Base-by-base conservation (phyloP, 148 eudicot genomes). In the Camellia japonica region DNA sequence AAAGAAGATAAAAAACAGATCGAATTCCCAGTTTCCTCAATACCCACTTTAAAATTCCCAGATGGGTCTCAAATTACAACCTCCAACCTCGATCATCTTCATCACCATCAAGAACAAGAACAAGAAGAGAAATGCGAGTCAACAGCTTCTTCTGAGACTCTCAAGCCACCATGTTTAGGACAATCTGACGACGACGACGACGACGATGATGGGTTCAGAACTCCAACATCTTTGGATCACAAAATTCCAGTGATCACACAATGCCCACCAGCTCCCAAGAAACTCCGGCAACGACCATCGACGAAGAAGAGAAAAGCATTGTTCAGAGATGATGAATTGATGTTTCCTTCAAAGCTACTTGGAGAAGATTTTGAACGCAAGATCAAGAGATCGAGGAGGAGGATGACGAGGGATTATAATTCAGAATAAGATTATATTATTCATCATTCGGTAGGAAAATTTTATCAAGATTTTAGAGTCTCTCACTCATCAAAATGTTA, bases 251-350 rank as follows among this genome's bases (percentile, higher is more conserved):
- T 64, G 68, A 38, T 54, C 79, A 62, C 68, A 19, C 80, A 80
- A 3, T 91, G 94, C 74, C 94, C 94, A 5, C 89, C 87, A 13
- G 85, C 92, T 0, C 94, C 94, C 0, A 68, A 59, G 60, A 81
- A 82, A 72, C 67, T 78, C 52, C 77, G 81, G 58, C 51, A 60
- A 4, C 47, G 16, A 55, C 47, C 51, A n/a, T 58, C 79, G 42
- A 51, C 20, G 41, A 85, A 82, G 41, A 85, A 82, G 58, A 85
- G 90, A 58, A 88, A 80, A 55, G 41, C 38, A 30, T 63, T 71
- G 3, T 64, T 86, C 0, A 3, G 73, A 3, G 87, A 84, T 56
- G 58, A 78, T 6, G 90, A 87, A 23, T 80, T 81, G 1, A 49
- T 82, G 80, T 78, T 84, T 58, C 82, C 77, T 63, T 68, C 80